phyloP scores from a whole-genome alignment of 139 green algal genomes.

The Monoraphidium neglectum region DNA sequence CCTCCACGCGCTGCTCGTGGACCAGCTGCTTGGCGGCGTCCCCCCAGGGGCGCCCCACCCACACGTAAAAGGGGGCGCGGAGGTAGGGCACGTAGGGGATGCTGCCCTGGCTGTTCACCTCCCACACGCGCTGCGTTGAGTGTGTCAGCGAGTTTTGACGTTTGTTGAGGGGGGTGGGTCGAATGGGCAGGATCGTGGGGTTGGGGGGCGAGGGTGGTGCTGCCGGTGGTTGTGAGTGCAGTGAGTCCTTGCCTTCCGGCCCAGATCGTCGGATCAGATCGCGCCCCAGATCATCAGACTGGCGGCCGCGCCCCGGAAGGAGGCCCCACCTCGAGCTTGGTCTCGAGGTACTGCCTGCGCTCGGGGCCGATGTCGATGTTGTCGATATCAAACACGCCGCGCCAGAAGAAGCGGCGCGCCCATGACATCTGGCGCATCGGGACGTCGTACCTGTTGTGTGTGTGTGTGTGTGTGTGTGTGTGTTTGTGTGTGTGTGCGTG shows the following conservation, averaged over 20 bases:
- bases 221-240: too few relatives aligned
- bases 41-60: slow-evolving; percentile 71
- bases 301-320: too few relatives aligned
- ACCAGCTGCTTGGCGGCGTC: slow-evolving; percentile 12
- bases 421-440: slow-evolving; percentile 92
- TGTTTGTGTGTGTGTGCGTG: too few relatives aligned
- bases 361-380: slow-evolving; percentile 97
- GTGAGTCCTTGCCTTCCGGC: too few relatives aligned
- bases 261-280: too few relatives aligned
- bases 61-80: slow-evolving; percentile 93
- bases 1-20: slow-evolving; percentile 75
- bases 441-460: slow-evolving; percentile 95
- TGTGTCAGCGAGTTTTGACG: too few relatives aligned
- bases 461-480: too few relatives aligned
- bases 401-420: slow-evolving; percentile 93
- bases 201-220: too few relatives aligned
- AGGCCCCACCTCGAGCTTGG: slow-evolving; percentile 72
- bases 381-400: slow-evolving; percentile 92
- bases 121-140: slow-evolving; percentile 89
- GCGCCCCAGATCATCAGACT: too few relatives aligned
- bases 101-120: slow-evolving; percentile 81
- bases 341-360: slow-evolving; percentile 91
- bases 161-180: too few relatives aligned
- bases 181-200: too few relatives aligned
- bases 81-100: slow-evolving; percentile 82